A percentile compares a stretch with the other conserved stretches of the same genome.
These are phyloP conservation scores for Dacryopinax spathularia DNA, from an alignment of 768 basidiomycete species.

Conservation along the genomic window DNA sequence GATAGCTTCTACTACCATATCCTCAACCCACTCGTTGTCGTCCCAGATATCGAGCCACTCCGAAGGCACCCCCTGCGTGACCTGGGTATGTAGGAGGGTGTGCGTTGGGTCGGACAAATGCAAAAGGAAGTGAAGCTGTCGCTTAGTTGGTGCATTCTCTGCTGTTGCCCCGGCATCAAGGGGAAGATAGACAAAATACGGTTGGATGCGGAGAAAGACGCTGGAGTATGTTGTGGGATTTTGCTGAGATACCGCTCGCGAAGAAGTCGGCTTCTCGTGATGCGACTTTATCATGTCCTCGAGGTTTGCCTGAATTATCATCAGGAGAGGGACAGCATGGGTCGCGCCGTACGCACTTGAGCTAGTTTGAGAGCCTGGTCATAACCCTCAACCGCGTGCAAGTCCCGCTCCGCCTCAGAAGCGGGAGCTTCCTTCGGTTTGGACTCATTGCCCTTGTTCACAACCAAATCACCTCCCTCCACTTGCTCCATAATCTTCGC, in stretches of 20 bases:
- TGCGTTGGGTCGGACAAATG: conserved; percentile 68
- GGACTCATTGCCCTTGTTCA: conserved; percentile 69
- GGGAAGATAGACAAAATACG: conserved; percentile 49
- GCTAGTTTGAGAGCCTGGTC: conserved; percentile 73
- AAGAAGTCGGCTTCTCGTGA: conserved; percentile 19
- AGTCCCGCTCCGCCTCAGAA: conserved; percentile 40
- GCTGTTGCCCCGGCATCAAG: conserved; percentile 22
- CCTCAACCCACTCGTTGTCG: conserved; percentile 91
- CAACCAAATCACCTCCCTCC: conserved; percentile 78
- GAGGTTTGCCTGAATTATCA: conserved; percentile 47
- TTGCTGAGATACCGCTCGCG: conserved; percentile 23
- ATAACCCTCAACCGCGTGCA: conserved; percentile 73
- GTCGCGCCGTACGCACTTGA: conserved; percentile 37
- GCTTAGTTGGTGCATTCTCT: conserved; percentile 16
- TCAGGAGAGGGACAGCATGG: conserved; percentile 16
- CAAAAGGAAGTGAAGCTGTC: conserved; percentile 56
- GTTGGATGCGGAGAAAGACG: conserved; percentile 87
- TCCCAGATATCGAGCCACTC: conserved; percentile 85
- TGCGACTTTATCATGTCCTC: conserved; percentile 61
- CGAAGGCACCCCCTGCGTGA: conserved; percentile 72
- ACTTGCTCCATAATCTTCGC: conserved; percentile 90
- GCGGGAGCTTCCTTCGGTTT: conserved; percentile 42
- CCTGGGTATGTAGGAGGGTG: conserved; percentile 54
- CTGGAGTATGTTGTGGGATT: conserved; percentile 73
- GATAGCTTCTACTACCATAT: conserved; percentile 75